Conservation (phyloP, 192 early-diverging fungal genomes). For the Coemansia sp. region DNA sequence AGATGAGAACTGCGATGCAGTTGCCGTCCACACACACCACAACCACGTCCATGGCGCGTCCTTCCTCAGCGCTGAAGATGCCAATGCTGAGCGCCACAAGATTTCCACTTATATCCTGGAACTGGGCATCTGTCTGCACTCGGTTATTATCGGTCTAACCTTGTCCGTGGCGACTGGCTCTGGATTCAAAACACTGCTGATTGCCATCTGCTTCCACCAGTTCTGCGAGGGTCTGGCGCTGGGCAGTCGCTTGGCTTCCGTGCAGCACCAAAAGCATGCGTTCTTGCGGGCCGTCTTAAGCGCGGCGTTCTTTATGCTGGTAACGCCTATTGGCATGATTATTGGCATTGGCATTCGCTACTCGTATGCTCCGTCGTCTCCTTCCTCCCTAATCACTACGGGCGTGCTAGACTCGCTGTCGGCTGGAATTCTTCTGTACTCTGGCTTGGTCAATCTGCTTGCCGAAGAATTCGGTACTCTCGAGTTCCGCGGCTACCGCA, state of each 20-base stretch:
- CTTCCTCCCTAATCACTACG: slow-evolving; percentile 58
- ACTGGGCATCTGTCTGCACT: slow-evolving; percentile 73
- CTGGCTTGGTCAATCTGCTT: slow-evolving; percentile 69
- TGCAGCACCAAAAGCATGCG: slow-evolving; percentile 30
- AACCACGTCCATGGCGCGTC: slow-evolving; percentile 49
- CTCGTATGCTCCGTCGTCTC: slow-evolving; percentile 62
- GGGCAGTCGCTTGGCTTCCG: slow-evolving; percentile 66
- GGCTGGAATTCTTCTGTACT: slow-evolving; percentile 80
- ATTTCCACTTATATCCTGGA: slow-evolving; percentile 71
- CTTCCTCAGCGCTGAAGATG: slow-evolving; percentile 10
- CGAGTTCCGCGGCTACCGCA: slow-evolving; percentile 55
- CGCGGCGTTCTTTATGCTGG: slow-evolving; percentile 60
- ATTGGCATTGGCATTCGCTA: slow-evolving; percentile 74
- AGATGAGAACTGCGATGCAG: slow-evolving; percentile 32
- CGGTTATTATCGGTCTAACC: slow-evolving; percentile 71
- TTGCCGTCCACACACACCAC: slow-evolving; percentile 51
- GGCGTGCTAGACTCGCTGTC: slow-evolving; percentile 76
- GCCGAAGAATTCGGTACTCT: slow-evolving; percentile 64
- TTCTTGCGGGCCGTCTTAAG: slow-evolving; percentile 43
- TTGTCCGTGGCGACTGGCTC: slow-evolving; percentile 56
- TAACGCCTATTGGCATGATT: slow-evolving; percentile 76
- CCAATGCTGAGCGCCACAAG: slow-evolving; percentile 13
- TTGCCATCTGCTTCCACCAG: slow-evolving; percentile 73
- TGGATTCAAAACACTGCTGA: slow-evolving; percentile 59
- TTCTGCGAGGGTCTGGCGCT: slow-evolving; percentile 77